Evolutionary conservation across 139 green algal species (phyloP).

Genomic region (Closterium sp.): DNA sequence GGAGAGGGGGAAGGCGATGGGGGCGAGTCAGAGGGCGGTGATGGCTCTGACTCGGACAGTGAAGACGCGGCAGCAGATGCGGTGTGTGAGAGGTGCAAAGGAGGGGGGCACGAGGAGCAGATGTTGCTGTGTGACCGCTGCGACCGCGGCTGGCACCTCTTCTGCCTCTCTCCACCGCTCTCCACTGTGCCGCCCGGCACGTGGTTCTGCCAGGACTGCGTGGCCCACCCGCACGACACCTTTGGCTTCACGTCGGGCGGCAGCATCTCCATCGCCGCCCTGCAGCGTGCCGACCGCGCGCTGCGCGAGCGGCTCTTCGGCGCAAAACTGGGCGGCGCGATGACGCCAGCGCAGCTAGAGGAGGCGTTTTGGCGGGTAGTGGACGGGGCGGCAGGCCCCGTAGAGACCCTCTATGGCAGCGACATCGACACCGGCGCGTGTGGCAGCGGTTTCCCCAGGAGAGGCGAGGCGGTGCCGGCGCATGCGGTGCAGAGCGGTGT

Average conservation of each 20-base stretch:
- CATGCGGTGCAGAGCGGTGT: not conserved
- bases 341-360: conserved; percentile 68
- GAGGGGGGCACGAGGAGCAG: conserved; percentile 28
- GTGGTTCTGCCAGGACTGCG: conserved; percentile 58
- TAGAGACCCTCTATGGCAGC: conserved; percentile 76
- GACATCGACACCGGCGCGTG: conserved; percentile 71
- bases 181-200: conserved; percentile 38
- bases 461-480: conserved; percentile 9
- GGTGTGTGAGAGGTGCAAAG: conserved; percentile 33
- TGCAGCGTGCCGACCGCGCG: conserved; percentile 61
- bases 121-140: conserved; percentile 63
- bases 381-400: conserved; percentile 70
- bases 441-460: conserved; percentile 39
- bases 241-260: conserved; percentile 54
- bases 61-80: conserved; percentile 3
- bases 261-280: conserved; percentile 67
- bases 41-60: not conserved
- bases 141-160: conserved; percentile 58
- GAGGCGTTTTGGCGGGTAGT: conserved; percentile 90
- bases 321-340: conserved; percentile 15
- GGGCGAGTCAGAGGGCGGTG: not conserved
- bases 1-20: not conserved
- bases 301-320: conserved; percentile 58
- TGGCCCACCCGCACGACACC: not conserved
- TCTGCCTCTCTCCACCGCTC: conserved; percentile 57